Evolutionary conservation across 345 rosid genomes (phyloP).

Genomic region (Barbarea vulgaris): DNA sequence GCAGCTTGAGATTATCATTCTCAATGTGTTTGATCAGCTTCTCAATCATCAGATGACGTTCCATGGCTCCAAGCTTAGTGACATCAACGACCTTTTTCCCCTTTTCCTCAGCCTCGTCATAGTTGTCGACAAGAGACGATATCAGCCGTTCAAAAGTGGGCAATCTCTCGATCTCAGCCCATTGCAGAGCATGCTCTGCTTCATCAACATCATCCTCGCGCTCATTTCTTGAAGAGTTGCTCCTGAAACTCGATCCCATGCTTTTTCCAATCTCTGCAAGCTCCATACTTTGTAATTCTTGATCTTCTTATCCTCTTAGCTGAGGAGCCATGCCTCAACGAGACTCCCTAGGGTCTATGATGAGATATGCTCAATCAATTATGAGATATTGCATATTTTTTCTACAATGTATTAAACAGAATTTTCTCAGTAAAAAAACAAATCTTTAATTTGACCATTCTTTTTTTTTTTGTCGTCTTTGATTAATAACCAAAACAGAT

Average conservation of each 20-base stretch:
- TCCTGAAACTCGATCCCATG: conserved; percentile 51
- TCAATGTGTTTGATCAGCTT: conserved; percentile 70
- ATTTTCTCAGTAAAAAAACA: no score
- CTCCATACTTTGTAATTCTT: conserved; percentile 53
- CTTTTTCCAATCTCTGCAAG: conserved; percentile 57
- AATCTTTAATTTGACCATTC: no score
- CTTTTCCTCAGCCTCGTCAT: background rate
- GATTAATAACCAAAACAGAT: no score
- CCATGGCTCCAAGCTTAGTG: conserved; percentile 57
- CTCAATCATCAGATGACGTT: conserved; percentile 58
- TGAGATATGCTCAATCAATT: background rate
- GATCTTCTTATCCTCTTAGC: conserved; percentile 46
- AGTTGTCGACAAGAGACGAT: conserved; percentile 50
- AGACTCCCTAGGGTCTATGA: background rate
- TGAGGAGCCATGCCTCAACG: conserved; percentile 52
- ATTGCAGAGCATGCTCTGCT: conserved; percentile 52
- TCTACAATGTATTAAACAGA: no score
- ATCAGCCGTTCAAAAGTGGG: conserved; percentile 66
- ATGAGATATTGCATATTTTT: background rate
- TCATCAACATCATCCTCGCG: conserved; percentile 27
- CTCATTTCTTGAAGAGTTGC: conserved; percentile 40
- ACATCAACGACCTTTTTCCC: conserved; percentile 53
- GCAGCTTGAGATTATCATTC: conserved; percentile 62
- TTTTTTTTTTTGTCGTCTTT: no score
- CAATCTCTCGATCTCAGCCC: conserved; percentile 73